A percentile compares a stretch with the other conserved stretches of the same genome.
Evolutionary conservation across 345 rosid species (phyloP).

Genomic region (Pseudoturritis turrita): DNA sequence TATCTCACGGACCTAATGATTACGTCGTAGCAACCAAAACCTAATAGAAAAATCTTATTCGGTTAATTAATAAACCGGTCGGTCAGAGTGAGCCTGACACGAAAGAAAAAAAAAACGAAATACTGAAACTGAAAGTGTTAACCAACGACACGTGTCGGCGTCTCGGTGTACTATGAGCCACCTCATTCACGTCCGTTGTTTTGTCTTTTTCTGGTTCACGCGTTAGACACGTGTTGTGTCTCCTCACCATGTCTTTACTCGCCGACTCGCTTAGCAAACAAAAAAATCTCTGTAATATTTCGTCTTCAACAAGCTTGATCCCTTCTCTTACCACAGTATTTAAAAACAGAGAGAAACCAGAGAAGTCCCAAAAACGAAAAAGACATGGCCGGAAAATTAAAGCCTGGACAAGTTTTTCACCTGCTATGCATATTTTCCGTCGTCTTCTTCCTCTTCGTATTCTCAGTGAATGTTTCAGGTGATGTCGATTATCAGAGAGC

Average conservation of each 20-base stretch:
- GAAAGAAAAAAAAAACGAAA: not conserved
- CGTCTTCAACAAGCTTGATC: not conserved
- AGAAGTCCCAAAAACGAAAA: not conserved
- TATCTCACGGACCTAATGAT: not conserved
- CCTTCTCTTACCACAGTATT: not conserved
- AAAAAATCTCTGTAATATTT: not conserved
- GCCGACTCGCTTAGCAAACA: constrained; percentile 22
- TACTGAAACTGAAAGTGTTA: not conserved
- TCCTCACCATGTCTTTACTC: constrained; percentile 11
- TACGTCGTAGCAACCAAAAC: not conserved
- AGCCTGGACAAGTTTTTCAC: not conserved
- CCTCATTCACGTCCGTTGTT: constrained; percentile 4
- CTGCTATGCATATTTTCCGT: constrained; percentile 1
- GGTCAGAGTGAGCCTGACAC: not conserved
- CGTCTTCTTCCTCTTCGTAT: not conserved
- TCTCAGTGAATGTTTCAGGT: constrained; percentile 10
- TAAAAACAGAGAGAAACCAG: not conserved
- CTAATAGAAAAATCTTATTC: not conserved
- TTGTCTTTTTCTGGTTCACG: constrained; percentile 12
- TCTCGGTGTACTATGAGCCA: constrained; percentile 6
- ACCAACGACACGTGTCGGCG: constrained; percentile 17
- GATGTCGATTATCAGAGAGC: constrained; percentile 1
- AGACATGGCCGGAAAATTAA: not conserved
- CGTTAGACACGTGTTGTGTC: constrained; percentile 20
- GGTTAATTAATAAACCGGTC: not conserved